Evolutionary conservation across 768 basidiomycete species (phyloP).

Genomic region (Leccinum subtestaceum): DNA sequence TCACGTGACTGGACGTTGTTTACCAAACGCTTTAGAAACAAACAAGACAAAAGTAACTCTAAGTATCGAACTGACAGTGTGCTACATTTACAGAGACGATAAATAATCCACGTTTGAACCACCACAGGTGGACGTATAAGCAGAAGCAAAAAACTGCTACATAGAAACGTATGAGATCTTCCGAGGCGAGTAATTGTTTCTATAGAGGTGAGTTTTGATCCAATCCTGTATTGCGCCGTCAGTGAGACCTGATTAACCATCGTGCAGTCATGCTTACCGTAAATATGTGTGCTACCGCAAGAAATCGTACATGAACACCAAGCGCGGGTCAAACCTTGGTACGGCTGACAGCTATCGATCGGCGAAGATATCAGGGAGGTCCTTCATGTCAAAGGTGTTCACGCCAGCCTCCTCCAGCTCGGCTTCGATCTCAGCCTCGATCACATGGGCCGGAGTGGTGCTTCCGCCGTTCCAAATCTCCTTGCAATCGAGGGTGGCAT

Average conservation of each 20-base stretch:
- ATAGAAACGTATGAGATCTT: neutral
- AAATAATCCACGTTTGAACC: neutral
- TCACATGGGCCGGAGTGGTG: slow-evolving; percentile 46
- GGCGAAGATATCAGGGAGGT: slow-evolving; percentile 56
- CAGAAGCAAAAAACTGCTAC: neutral
- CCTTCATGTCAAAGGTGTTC: slow-evolving; percentile 62
- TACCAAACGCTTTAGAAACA: slow-evolving; percentile 12
- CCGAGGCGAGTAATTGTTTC: neutral
- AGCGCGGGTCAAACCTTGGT: neutral
- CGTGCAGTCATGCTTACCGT: slow-evolving; percentile 10
- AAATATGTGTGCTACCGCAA: neutral
- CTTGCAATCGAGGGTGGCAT: slow-evolving; percentile 65
- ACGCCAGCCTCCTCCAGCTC: slow-evolving; percentile 72
- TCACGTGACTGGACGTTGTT: slow-evolving; percentile 11
- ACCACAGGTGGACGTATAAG: neutral
- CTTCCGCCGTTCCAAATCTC: slow-evolving; percentile 61
- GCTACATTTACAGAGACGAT: neutral
- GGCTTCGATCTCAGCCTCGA: slow-evolving; percentile 60
- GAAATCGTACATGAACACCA: neutral
- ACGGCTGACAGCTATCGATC: slow-evolving; percentile 41
- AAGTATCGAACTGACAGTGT: neutral
- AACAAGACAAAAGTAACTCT: slow-evolving; percentile 9
- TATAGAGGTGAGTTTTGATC: neutral
- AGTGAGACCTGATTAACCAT: neutral
- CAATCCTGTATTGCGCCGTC: neutral